Base-by-base conservation (phyloP, 805 yeast species). In the Candida piceae region DNA sequence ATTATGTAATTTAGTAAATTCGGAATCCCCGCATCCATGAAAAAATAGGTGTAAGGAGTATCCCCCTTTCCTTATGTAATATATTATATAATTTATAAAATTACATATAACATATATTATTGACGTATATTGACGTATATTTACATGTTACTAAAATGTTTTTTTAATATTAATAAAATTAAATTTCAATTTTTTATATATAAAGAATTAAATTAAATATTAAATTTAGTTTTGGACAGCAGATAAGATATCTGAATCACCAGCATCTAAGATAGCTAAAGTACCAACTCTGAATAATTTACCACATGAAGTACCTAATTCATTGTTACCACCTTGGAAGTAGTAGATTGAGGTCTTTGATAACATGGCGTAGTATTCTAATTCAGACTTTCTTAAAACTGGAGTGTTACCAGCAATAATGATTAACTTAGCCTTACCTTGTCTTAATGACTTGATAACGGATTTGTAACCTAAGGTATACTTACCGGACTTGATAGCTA, bases 251-350 rank as follows among this genome's bases (percentile, higher is more conserved):
- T 93, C 99, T 63, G 98, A 93, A 78, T 93, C 99, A 89, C 99
- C 99, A 62, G 96, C 96, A 63, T 93, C 98, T 64, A 90, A 76
- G 63, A 93, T 71, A 64, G 97, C 77, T 64, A 93, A 76, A 65
- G 89, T 90, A 79, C 97, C 97, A 62, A 93, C 97, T 79, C 97
- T 87, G 96, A 93, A 93, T 66, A 93, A 87, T 76, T 86, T 90
- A 89, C 99, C 99, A 77, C 96, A 90, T 61, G 96, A 96, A 62
- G 99, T 93, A 80, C 97, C 97, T 67, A 90, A 86, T 78, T 90
- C 97, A 77, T 90, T 90, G 96, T 90, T 90, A 73, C 96, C 95
- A 80, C 97, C 97, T 75, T 83, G 93, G 95, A 89, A 93, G 89
- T 89, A 94, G 93, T 90, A 89, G 55, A 81, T 83, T 66, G 78